phyloP scores from a whole-genome alignment of 768 basidiomycete species.

The Lactarius psammicola region DNA sequence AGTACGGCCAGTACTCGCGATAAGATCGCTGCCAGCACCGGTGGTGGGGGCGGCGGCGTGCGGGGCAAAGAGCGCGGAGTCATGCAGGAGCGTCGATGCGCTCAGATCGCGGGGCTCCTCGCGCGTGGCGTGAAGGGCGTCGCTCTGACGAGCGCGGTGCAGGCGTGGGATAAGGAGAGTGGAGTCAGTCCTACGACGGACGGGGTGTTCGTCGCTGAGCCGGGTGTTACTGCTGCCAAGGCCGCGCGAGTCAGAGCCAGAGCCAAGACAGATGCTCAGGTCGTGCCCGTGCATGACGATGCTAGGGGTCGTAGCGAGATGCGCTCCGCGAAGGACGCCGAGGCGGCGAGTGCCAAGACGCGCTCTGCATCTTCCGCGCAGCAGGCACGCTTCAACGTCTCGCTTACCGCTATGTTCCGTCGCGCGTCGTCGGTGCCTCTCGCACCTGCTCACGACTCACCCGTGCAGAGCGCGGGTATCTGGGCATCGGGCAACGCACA shows the following conservation, averaged over 20 bases:
- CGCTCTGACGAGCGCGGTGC: constrained; percentile 59
- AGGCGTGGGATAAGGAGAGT: constrained; percentile 52
- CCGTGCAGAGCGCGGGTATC: neutral
- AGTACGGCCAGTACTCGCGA: constrained; percentile 36
- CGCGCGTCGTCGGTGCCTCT: constrained; percentile 52
- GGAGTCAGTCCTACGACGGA: constrained; percentile 34
- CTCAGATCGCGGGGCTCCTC: constrained; percentile 65
- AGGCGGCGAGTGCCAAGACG: constrained; percentile 6
- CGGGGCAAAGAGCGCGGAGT: constrained; percentile 37
- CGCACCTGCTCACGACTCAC: constrained; percentile 1
- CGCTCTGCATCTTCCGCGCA: constrained; percentile 28
- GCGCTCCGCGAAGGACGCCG: constrained; percentile 4
- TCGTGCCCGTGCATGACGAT: neutral
- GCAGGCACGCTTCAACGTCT: constrained; percentile 42
- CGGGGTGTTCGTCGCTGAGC: constrained; percentile 24
- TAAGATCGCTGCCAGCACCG: constrained; percentile 20
- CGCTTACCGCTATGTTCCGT: constrained; percentile 64
- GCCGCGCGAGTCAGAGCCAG: neutral
- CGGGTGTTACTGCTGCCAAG: neutral
- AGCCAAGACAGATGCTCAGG: neutral
- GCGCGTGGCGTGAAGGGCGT: constrained; percentile 64
- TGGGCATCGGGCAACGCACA: neutral
- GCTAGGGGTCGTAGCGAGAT: constrained; percentile 8
- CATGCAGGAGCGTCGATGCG: constrained; percentile 56
- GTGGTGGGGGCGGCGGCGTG: neutral